Evolutionary conservation across 2,329 filamentous ascomycete species (phyloP).

Genomic region (Keithomyces neogunnii): DNA sequence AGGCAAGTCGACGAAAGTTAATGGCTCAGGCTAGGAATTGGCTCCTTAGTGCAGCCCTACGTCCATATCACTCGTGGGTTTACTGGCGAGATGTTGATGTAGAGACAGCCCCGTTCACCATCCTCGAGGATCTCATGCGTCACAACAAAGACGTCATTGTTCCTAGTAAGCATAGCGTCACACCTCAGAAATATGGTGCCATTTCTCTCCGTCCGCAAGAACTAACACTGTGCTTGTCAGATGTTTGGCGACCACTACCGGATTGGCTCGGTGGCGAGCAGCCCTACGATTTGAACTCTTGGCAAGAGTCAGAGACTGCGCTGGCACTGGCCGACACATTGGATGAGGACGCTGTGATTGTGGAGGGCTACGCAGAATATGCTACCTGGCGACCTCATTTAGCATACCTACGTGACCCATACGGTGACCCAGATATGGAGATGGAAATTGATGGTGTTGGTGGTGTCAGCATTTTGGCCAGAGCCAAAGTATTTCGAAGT

Average conservation of each 20-base stretch:
- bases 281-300: constrained; percentile 96
- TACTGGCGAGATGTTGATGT: constrained; percentile 99
- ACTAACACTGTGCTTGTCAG: constrained; percentile 32
- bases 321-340: constrained; percentile 87
- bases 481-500: constrained; percentile 88
- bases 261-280: constrained; percentile 99
- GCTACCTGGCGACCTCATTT: constrained; percentile 96
- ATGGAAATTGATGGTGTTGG: constrained; percentile 99
- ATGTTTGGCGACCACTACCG: constrained; percentile 96
- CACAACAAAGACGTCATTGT: constrained; percentile 99
- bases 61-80: constrained; percentile 96
- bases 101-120: constrained; percentile 92
- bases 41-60: constrained; percentile 84
- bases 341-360: constrained; percentile 96
- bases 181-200: not conserved
- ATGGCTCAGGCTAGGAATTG: constrained; percentile 98
- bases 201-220: constrained; percentile 10
- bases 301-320: constrained; percentile 98
- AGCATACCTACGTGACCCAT: constrained; percentile 92
- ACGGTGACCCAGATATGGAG: constrained; percentile 97
- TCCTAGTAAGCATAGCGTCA: constrained; percentile 61
- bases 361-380: constrained; percentile 97
- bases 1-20: constrained; percentile 85
- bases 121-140: constrained; percentile 94
- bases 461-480: constrained; percentile 93